Evolutionary conservation across 2,329 filamentous ascomycete species (phyloP).

Genomic region (Metarhizium robertsii): DNA sequence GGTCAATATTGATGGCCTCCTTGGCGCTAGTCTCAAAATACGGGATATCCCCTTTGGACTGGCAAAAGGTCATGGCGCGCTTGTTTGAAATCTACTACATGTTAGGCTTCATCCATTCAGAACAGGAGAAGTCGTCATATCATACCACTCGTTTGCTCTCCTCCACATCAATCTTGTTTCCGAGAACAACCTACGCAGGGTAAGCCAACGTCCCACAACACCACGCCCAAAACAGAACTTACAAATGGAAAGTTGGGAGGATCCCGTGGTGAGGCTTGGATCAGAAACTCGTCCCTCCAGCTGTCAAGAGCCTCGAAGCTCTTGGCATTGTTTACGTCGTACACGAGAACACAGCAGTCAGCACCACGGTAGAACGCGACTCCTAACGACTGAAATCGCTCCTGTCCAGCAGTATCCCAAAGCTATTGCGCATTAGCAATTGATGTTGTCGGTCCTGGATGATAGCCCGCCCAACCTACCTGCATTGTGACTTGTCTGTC

Average conservation of each 20-base stretch:
- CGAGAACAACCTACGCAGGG: conserved; percentile 66
- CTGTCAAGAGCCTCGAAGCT: conserved; percentile 97
- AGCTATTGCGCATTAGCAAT: conserved; percentile 45
- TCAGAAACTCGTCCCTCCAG: conserved; percentile 97
- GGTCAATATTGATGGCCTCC: conserved; percentile 96
- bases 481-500: conserved; percentile 98
- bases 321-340: conserved; percentile 98
- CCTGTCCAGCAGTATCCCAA: conserved; percentile 96
- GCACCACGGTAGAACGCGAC: conserved; percentile 96
- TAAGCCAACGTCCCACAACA: conserved; percentile 10
- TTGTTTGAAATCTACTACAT: conserved; percentile 75
- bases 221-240: conserved; percentile 27
- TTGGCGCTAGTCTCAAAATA: conserved; percentile 99
- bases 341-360: conserved; percentile 95
- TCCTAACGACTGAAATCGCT: conserved; percentile 93
- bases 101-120: background rate
- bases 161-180: conserved; percentile 98
- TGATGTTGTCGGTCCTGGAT: conserved; percentile 6
- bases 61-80: conserved; percentile 93
- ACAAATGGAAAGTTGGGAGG: conserved; percentile 98
- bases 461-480: conserved; percentile 38
- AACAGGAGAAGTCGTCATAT: background rate
- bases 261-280: conserved; percentile 92
- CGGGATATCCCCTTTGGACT: conserved; percentile 92
- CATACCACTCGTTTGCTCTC: conserved; percentile 88